Evolutionary conservation across 176 grass and related monocot genomes (phyloP), one percentile per base, ranked within the genome.

Genomic region (Cocos nucifera): DNA sequence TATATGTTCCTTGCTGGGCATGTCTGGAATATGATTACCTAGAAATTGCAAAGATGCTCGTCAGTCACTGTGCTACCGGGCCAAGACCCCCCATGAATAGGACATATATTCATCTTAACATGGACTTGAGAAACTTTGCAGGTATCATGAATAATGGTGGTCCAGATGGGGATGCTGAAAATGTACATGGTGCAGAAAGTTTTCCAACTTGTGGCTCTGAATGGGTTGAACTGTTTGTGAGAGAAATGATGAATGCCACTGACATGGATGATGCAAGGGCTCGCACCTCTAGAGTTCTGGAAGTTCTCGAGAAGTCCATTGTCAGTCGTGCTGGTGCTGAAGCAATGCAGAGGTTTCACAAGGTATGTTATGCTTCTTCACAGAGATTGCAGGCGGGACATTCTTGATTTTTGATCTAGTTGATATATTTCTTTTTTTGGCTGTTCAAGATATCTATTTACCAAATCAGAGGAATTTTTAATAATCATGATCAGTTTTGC

Each of bases 171-270:
- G 23, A 61, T 79, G 55, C 60, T 9, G 69, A 71, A 73, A 78
- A 78, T 50, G 64, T 27, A 53, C 66, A 69, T 72, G 57, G 17
- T 14, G 27, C 52, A 44, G 63, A 51, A 62, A 74, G 22, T 56
- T 51, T 86, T 53, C 65, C 78, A 55, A 27, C 74, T 63, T 63
- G 61, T 63, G 61, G 79, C 17, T 64, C 82, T 0, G 80, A 78
- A 79, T 95, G 83, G 77, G 90, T 89, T 17, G 90, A 95, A 20
- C 71, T 95, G 61, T 80, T 95, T 64, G 77, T 95, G 17, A 89
- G 80, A 53, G 90, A 95, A 78, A 81, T 89, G 80, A 74, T 51
- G 17, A 86, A 64, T 59, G 77, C 90, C 35, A 71, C 86, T 24
- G 74, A 84, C 59, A 73, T 89, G 44, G 58, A 83, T 30, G 83